Percentiles rank a stretch among this genome's conserved stretches.
Conservation (phyloP, 805 yeast species). For the Blastobotrys peoriensis region DNA sequence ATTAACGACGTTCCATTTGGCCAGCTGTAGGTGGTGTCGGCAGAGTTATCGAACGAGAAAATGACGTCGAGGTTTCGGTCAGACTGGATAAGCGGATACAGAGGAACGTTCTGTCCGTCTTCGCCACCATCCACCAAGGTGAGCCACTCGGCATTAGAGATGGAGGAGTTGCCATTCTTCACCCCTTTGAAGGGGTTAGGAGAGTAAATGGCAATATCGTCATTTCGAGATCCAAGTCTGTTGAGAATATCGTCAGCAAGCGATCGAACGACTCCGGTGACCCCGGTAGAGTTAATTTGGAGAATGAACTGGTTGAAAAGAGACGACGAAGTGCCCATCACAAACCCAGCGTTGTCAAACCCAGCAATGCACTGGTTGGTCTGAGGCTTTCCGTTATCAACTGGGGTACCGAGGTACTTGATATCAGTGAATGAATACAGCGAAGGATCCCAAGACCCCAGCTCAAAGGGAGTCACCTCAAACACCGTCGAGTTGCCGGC, state of each 20-base stretch:
- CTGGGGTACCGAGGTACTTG: conserved; percentile 63
- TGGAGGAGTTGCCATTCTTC: conserved; percentile 33
- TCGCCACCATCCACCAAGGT: conserved; percentile 68
- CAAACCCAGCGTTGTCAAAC: conserved; percentile 74
- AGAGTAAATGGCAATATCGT: conserved; percentile 61
- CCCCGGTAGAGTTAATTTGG: conserved; percentile 48
- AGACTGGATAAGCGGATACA: conserved; percentile 54
- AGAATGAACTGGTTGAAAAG: conserved; percentile 65
- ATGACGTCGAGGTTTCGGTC: conserved; percentile 56
- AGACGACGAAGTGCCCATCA: conserved; percentile 78
- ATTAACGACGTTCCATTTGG: conserved; percentile 63
- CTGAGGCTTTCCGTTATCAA: conserved; percentile 52
- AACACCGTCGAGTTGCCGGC: conserved; percentile 59
- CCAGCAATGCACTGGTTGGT: conserved; percentile 53
- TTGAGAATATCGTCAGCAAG: conserved; percentile 41
- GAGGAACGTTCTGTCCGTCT: conserved; percentile 59
- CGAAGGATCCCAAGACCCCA: conserved; percentile 87
- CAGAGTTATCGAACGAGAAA: conserved; percentile 63
- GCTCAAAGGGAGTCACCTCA: conserved; percentile 54
- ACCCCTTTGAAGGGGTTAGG: conserved; percentile 66
- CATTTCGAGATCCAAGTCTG: conserved; percentile 41
- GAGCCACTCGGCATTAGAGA: conserved; percentile 39
- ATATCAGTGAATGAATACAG: conserved; percentile 58
- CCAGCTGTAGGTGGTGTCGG: conserved; percentile 52
- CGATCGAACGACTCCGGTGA: conserved; percentile 42